These are phyloP conservation scores for Backusella luteola DNA, from an alignment of 192 early-diverging fungal species.

Conservation along the genomic window DNA sequence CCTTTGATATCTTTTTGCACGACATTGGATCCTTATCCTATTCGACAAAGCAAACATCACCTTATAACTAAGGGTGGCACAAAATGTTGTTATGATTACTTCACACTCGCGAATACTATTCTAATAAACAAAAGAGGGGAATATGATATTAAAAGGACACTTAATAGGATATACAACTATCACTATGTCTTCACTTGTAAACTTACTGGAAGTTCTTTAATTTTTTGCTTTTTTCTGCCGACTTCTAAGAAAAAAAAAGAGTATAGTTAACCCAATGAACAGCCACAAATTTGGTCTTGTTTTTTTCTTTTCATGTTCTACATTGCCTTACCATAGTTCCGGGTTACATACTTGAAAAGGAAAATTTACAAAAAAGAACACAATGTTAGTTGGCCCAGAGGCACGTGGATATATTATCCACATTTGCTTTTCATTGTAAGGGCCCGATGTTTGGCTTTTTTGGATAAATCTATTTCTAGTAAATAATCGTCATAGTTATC, in stretches of 20 bases:
- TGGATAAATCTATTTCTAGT: not conserved
- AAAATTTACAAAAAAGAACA: not conserved
- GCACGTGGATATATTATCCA: not conserved
- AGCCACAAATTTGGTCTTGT: not conserved
- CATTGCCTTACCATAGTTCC: not conserved
- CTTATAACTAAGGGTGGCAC: not conserved
- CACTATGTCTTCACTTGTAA: not conserved
- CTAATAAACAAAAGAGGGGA: not conserved
- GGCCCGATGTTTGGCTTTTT: not conserved
- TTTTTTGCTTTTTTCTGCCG: not conserved
- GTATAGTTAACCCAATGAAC: not conserved
- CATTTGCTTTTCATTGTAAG: not conserved
- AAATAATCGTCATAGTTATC: not conserved
- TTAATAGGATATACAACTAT: not conserved
- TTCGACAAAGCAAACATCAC: not conserved
- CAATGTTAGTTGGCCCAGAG: not conserved
- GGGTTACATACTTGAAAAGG: not conserved
- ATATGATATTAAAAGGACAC: not conserved
- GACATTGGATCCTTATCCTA: not conserved
- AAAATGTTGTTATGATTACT: not conserved
- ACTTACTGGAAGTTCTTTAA: not conserved
- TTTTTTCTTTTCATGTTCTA: not conserved
- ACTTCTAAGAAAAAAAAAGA: not conserved
- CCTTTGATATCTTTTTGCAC: not conserved
- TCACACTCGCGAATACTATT: not conserved